Conservation (phyloP, 352 stramenopile species). For the Globisporangium spiculum region DNA sequence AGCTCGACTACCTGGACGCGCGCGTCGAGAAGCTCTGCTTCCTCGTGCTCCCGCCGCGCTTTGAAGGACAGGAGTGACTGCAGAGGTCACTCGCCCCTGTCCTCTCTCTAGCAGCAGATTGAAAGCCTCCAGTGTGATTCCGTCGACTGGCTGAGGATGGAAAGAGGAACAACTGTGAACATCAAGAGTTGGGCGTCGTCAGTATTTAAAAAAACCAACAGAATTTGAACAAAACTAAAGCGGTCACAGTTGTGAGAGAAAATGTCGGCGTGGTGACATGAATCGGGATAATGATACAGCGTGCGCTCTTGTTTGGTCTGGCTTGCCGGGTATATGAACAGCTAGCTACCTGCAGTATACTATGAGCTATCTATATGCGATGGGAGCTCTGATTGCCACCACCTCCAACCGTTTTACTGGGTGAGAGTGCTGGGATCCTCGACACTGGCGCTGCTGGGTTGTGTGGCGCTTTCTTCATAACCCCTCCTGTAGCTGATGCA, state of each 20-base stretch:
- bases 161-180: too few species aligned
- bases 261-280: too few species aligned
- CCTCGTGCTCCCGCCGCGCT: constrained; percentile 31
- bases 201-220: too few species aligned
- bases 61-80: constrained; percentile 9
- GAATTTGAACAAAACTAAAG: too few species aligned
- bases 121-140: too few species aligned
- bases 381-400: constrained; percentile 9
- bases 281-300: too few species aligned
- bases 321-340: not conserved
- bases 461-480: constrained; percentile 15
- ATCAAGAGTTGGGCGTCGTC: too few species aligned
- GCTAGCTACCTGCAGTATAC: not conserved
- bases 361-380: not conserved
- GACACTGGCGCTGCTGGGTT: not conserved
- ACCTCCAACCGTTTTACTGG: constrained; percentile 1
- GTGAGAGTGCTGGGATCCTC: not conserved
- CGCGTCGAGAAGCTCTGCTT: constrained; percentile 61
- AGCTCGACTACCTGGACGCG: constrained; percentile 63
- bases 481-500: not conserved
- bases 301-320: not conserved
- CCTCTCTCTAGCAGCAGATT: not conserved
- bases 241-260: too few species aligned
- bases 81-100: too few species aligned
- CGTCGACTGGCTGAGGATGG: too few species aligned